Conservation (phyloP, 768 basidiomycete genomes). For the Termitomyces sp. region DNA sequence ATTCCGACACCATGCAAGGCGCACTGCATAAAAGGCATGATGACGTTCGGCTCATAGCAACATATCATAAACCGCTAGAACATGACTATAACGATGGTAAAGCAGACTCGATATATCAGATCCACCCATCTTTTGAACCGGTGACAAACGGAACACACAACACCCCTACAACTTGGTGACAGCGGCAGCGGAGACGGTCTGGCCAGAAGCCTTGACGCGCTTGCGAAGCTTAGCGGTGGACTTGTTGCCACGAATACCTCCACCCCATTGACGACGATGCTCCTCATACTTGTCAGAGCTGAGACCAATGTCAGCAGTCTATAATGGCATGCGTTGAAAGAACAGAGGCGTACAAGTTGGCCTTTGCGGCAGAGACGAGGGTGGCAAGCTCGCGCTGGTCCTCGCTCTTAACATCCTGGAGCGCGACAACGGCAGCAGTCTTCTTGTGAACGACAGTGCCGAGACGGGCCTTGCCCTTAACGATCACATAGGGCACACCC, state of each 20-base stretch:
- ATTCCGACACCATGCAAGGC: conserved; percentile 9
- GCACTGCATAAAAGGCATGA: conserved; percentile 15
- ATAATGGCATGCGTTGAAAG: not conserved
- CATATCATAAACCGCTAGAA: conserved; percentile 11
- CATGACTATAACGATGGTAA: conserved; percentile 4
- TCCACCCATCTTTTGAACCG: conserved; percentile 12
- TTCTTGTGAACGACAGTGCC: conserved; percentile 99
- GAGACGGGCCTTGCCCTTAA: conserved; percentile 97
- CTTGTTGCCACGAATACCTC: conserved; percentile 93
- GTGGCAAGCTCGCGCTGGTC: conserved; percentile 92
- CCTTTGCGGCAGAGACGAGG: conserved; percentile 89
- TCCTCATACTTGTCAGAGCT: conserved; percentile 94
- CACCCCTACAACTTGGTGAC: conserved; percentile 58
- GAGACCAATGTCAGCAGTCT: not conserved
- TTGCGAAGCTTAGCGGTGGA: conserved; percentile 90
- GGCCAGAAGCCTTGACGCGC: conserved; percentile 88
- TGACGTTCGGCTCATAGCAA: conserved; percentile 11
- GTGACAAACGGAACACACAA: not conserved
- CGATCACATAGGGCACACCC: conserved; percentile 98
- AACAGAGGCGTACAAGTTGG: conserved; percentile 77
- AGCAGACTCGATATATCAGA: not conserved
- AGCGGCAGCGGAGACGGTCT: conserved; percentile 46
- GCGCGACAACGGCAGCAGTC: conserved; percentile 85
- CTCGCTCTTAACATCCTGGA: conserved; percentile 94
- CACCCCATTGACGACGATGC: conserved; percentile 89